Conservation (phyloP, 768 basidiomycete genomes). For the Auriculariales sp. region DNA sequence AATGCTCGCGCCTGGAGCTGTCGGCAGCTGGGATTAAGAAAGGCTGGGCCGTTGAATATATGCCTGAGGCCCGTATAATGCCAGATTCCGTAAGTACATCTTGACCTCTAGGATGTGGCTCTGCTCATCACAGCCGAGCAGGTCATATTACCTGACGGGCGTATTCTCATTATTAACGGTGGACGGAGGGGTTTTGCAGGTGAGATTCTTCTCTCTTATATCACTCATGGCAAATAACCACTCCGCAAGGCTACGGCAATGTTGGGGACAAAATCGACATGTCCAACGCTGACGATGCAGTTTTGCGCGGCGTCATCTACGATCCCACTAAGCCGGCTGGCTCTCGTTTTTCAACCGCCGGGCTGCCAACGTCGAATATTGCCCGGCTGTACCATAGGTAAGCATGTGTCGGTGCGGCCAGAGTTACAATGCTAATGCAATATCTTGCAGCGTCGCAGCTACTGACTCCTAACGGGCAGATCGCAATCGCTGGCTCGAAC, state of each 20-base stretch:
- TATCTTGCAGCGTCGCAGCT: conserved; percentile 39
- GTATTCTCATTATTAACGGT: conserved; percentile 20
- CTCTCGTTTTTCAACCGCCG: conserved; percentile 30
- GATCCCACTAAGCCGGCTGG: conserved; percentile 29
- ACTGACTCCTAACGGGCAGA: conserved; percentile 40
- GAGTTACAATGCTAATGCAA: too few relatives aligned
- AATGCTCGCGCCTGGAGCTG: conserved; percentile 13
- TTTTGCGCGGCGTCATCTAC: conserved; percentile 32
- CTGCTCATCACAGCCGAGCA: too few relatives aligned
- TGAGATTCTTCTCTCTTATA: too few relatives aligned
- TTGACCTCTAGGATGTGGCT: too few relatives aligned
- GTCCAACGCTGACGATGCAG: conserved; percentile 23
- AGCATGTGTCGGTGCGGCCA: too few relatives aligned
- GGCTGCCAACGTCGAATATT: conserved; percentile 27
- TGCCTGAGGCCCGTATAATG: conserved; percentile 13
- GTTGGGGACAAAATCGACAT: conserved; percentile 15
- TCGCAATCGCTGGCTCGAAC: conserved; percentile 32
- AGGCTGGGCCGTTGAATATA: conserved; percentile 11
- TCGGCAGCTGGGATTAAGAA: conserved; percentile 7
- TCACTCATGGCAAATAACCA: conserved; percentile 11
- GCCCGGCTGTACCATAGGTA: conserved; percentile 58
- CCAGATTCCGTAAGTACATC: conserved; percentile 11
- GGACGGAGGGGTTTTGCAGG: conserved; percentile 19
- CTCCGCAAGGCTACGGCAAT: conserved; percentile 8
- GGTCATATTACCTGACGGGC: conserved; percentile 12